Percentiles rank a stretch among this genome's conserved stretches.
Evolutionary conservation across 306 rosid genomes (phyloP).

Genomic region (Cicer judaicum): DNA sequence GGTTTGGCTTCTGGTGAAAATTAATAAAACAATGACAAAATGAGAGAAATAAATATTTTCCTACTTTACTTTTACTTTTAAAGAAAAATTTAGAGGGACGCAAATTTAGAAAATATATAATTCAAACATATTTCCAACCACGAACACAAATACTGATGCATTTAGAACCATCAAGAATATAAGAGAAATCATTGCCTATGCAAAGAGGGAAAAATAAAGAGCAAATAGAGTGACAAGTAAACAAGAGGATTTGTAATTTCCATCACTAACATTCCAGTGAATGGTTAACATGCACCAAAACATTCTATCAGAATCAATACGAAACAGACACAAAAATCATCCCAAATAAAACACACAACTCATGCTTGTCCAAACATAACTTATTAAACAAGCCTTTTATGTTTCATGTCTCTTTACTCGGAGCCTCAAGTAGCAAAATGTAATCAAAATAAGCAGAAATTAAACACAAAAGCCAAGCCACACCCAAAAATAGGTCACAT

Average conservation of each 20-base stretch:
- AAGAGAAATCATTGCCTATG: background rate
- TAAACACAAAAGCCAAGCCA: constrained; percentile 1
- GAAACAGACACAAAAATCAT: background rate
- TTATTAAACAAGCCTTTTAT: background rate
- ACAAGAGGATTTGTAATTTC: background rate
- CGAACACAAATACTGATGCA: background rate
- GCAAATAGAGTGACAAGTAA: constrained; percentile 5
- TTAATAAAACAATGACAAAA: too few relatives aligned
- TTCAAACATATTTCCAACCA: background rate
- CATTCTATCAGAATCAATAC: background rate
- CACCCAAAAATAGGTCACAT: background rate
- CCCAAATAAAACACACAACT: constrained; percentile 14
- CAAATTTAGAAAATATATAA: too few relatives aligned
- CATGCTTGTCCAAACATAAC: constrained; percentile 3
- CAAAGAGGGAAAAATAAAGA: constrained; percentile 10
- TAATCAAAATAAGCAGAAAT: constrained; percentile 18
- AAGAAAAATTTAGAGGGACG: too few relatives aligned
- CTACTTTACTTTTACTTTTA: too few relatives aligned
- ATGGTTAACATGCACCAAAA: constrained; percentile 24
- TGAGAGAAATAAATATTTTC: too few relatives aligned
- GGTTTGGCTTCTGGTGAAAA: too few relatives aligned
- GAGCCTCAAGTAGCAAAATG: background rate
- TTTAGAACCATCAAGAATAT: constrained; percentile 19
- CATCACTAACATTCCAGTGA: background rate
- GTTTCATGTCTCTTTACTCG: constrained; percentile 10